These are phyloP conservation scores for Aspergillus homomorphus DNA, from an alignment of 495 filamentous ascomycete genomes.

Conservation along the genomic window DNA sequence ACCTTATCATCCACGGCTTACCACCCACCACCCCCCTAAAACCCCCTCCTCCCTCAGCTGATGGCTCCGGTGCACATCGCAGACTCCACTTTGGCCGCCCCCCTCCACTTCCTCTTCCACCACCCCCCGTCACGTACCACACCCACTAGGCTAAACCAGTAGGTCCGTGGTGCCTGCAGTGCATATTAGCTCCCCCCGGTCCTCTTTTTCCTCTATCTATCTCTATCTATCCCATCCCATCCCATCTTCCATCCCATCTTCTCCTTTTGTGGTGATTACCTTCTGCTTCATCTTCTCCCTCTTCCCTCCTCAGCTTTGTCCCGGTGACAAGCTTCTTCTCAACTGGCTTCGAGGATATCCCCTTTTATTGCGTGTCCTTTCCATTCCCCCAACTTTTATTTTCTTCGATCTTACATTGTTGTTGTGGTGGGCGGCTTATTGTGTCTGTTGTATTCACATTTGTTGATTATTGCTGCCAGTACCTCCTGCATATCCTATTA, in stretches of 20 bases:
- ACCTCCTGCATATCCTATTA: slow-evolving; percentile 2
- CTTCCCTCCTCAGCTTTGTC: slow-evolving; percentile 22
- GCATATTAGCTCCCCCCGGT: slow-evolving; percentile 25
- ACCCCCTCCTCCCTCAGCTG: slow-evolving; percentile 31
- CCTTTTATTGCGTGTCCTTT: slow-evolving; percentile 4
- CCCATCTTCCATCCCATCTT: slow-evolving; percentile 10
- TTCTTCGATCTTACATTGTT: slow-evolving; percentile 11
- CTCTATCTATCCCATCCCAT: too few relatives aligned
- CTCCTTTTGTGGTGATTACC: slow-evolving; percentile 16
- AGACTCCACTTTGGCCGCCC: slow-evolving; percentile 19
- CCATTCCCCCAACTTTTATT: not conserved
- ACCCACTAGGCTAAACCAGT: slow-evolving; percentile 18
- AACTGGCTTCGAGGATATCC: slow-evolving; percentile 4
- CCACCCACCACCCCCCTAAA: slow-evolving; percentile 6
- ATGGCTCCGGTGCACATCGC: slow-evolving; percentile 34
- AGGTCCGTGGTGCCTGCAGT: slow-evolving; percentile 20
- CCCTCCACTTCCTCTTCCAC: slow-evolving; percentile 3
- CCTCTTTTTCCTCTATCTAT: slow-evolving; percentile 21
- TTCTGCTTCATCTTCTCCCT: slow-evolving; percentile 17
- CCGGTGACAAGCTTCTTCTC: slow-evolving; percentile 32
- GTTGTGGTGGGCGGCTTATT: slow-evolving; percentile 8
- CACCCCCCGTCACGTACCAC: slow-evolving; percentile 18
- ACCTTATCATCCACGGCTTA: slow-evolving; percentile 19
- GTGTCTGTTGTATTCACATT: slow-evolving; percentile 6
- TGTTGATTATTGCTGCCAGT: slow-evolving; percentile 16